phyloP scores from a whole-genome alignment of 306 rosid species.

The Psophocarpus tetragonolobus region DNA sequence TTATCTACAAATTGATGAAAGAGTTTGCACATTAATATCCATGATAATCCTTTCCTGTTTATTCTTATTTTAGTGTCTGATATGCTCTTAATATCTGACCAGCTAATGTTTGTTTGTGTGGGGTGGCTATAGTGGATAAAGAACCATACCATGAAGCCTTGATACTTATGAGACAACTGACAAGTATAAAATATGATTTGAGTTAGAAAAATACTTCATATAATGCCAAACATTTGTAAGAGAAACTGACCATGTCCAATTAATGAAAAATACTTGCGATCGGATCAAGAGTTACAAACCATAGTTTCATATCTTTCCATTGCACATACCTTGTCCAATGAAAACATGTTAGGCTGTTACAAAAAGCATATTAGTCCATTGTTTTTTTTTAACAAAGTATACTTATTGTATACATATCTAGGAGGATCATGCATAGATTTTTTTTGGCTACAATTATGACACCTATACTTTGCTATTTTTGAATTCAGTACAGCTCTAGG shows the following conservation, averaged over 20 bases:
- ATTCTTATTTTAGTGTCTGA: neutral
- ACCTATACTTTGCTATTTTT: neutral
- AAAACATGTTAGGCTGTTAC: neutral
- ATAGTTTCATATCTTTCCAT: neutral
- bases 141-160: neutral
- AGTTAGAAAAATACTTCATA: neutral
- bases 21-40: neutral
- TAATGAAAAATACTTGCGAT: neutral
- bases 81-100: neutral
- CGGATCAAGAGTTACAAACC: neutral
- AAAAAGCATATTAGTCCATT: neutral
- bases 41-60: neutral
- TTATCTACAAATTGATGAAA: neutral
- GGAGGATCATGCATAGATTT: neutral
- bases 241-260: neutral
- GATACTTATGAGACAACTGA: neutral
- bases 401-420: neutral
- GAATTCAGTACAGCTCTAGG: neutral
- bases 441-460: neutral
- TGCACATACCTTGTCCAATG: neutral
- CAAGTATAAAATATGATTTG: neutral
- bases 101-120: neutral
- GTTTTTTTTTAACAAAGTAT: neutral
- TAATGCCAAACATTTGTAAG: neutral
- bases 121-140: conserved; percentile 20